phyloP scores from a whole-genome alignment of 352 stramenopile genomes.

The Plasmopara halstedii region DNA sequence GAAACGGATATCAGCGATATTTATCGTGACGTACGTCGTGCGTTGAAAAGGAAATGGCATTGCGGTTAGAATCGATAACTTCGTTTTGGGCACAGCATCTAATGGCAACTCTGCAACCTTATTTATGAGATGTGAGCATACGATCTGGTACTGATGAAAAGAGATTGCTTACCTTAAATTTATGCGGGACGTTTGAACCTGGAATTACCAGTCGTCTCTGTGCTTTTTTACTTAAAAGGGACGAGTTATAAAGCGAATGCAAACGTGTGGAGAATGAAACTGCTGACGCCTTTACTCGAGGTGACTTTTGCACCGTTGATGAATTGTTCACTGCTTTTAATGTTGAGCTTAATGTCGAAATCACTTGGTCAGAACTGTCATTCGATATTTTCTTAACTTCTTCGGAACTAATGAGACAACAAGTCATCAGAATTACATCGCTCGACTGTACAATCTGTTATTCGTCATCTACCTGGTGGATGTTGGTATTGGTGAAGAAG shows the following conservation, averaged over 20 bases:
- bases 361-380: background rate
- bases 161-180: conserved; percentile 15
- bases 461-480: conserved; percentile 6
- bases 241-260: conserved; percentile 36
- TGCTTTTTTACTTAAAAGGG: conserved; percentile 10
- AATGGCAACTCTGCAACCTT: conserved; percentile 40
- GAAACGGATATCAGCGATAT: background rate
- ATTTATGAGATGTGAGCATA: background rate
- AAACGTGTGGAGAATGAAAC: conserved; percentile 11
- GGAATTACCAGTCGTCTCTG: conserved; percentile 9
- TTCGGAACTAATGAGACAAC: background rate
- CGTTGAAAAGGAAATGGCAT: conserved; percentile 61
- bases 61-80: conserved; percentile 47
- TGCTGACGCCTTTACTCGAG: background rate
- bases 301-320: background rate
- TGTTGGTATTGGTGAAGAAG: background rate
- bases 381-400: background rate
- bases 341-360: background rate
- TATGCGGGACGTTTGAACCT: conserved; percentile 13
- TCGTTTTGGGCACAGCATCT: conserved; percentile 55
- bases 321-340: background rate
- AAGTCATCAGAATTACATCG: background rate
- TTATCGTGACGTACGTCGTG: conserved; percentile 32
- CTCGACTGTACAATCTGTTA: background rate
- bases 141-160: background rate